Evolutionary conservation across 2,329 filamentous ascomycete genomes (phyloP), one percentile per base, ranked within the genome.

Genomic region (Hansfordia pulvinata): DNA sequence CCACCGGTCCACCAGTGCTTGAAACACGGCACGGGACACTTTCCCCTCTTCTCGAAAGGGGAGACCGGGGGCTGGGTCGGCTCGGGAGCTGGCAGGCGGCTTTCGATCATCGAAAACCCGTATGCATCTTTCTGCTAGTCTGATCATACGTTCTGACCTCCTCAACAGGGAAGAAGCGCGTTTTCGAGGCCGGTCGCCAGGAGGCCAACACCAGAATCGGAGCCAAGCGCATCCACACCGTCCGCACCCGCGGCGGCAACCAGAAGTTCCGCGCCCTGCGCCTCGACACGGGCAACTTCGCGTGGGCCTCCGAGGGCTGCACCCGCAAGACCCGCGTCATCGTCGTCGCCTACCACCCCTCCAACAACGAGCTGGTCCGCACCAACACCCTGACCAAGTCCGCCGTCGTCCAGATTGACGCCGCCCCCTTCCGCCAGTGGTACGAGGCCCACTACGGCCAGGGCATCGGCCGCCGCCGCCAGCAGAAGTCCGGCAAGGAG

Each of bases 331-430:
- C 83, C 64, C 90, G 92, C 72, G 82, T 98, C 61, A 94, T 98
- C 61, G 85, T 71, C 53, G 92, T 98, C 66, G 80, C 78, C 59
- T 98, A 85, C 82, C 92, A 98, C 69, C 92, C 90, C 39, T 94
- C 88, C 61, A 98, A 98, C 86, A 98, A 98, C 84, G 90, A 98
- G 71, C 76, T 98, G 50, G 86, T 98, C 72, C 90, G 90, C 58
- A 98, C 90, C 65, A 98, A 98, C 80, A 96, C 90, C 69, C 76
- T 98, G 60, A 98, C 90, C 74, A 92, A 86, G 70, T 84, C 84
- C 56, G 90, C 90, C 67, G 83, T 98, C 54, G 83, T 98, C 60
- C 90, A 98, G 74, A 70, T 98, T 65, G 90, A 98, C 64, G 90
- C 92, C 51, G 84, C 90, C 40, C 90, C 90, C 47, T 98, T 98